Evolutionary conservation across 1,284 basidiomycete species (phyloP), one percentile per base, ranked within the genome.

Genomic region (Schizophyllum amplum): DNA sequence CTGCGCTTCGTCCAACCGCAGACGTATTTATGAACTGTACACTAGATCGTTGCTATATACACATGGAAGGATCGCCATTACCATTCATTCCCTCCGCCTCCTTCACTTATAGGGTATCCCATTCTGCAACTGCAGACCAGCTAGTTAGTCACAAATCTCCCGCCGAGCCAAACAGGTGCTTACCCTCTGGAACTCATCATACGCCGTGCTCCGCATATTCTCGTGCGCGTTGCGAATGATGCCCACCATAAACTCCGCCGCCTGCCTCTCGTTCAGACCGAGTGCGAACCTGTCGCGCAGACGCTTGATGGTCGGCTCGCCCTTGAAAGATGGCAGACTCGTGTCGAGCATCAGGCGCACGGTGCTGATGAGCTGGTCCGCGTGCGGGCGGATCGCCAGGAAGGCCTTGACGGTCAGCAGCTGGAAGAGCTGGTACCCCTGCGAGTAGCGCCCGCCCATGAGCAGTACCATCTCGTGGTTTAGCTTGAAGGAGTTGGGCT

Each of bases 391-490:
- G 57, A 95, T 88, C 1, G 96, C 92, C 23, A 99, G 82, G 81
- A 98, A 99, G 0, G 92, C 94, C 71, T 98, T 98, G 65, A 98
- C 84, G 2, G 93, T 94, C 47, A 99, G 80, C 66, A 94, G 92
- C 66, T 92, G 87, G 79, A 99, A 99, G 56, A 94, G 81, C 57
- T 87, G 83, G 71, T 97, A 99, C 13, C 97, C 97, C 71, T 95
- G 90, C 1, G 91, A 94, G 65, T 90, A 82, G 58, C 88, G 81
- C 11, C 97, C 97, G 52, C 97, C 97, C 97, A 99, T 99, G 26
- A 99, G 78, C 13, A 90, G 81, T 20, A 99, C 89, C 95, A 99
- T 99, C 69, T 99, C 97, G 68, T 94, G 92, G 59, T 92, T 95
- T 26, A 99, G 81, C 75, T 99, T 99, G 86, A 99, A 99, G 17